Percentiles rank a stretch among this genome's conserved stretches.
Conservation (phyloP, 306 rosid species). For the Abrus precatorius region DNA sequence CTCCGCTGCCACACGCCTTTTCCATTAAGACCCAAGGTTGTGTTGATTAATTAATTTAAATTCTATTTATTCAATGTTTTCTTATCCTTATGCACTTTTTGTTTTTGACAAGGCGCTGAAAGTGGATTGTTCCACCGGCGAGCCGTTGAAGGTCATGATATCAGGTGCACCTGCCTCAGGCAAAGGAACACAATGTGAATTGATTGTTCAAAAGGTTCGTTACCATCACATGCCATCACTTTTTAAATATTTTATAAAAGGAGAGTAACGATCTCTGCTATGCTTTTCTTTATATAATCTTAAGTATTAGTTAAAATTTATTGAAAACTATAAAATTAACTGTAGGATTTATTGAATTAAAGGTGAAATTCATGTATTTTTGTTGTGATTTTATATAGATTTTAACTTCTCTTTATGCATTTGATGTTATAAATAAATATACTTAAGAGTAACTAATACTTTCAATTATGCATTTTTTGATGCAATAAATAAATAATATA, state of each 20-base stretch:
- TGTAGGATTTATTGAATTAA: too few species aligned
- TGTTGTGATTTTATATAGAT: too few species aligned
- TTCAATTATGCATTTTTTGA: not conserved
- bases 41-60: not conserved
- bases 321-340: too few species aligned
- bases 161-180: slow-evolving; percentile 99
- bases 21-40: slow-evolving; percentile 60
- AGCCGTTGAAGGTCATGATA: slow-evolving; percentile 88
- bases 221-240: not conserved
- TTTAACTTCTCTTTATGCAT: too few species aligned
- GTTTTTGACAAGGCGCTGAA: slow-evolving; percentile 56
- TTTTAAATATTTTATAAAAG: too few species aligned
- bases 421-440: too few species aligned
- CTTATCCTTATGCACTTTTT: slow-evolving; percentile 5
- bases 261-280: too few species aligned
- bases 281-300: too few species aligned
- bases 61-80: not conserved
- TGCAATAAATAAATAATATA: not conserved
- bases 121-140: slow-evolving; percentile 64
- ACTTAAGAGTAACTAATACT: not conserved
- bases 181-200: slow-evolving; percentile 95
- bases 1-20: slow-evolving; percentile 48
- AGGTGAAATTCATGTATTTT: too few species aligned
- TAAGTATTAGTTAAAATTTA: too few species aligned
- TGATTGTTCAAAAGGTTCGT: slow-evolving; percentile 80